Base-by-base conservation (phyloP, 148 eudicot species). In the Cornus florida region DNA sequence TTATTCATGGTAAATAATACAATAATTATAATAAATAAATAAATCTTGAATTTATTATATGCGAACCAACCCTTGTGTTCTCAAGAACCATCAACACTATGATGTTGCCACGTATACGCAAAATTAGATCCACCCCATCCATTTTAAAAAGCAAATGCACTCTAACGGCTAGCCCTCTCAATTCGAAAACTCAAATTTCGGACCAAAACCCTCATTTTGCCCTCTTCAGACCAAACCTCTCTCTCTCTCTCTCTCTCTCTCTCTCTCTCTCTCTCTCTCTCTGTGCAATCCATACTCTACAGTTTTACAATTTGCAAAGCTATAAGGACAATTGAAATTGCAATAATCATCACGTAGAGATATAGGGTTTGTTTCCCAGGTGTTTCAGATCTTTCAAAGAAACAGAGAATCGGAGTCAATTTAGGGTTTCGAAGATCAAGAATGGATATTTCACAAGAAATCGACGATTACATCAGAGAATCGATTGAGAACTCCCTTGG, bases 361-460 rank as follows among this genome's bases (percentile, higher is more conserved):
- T 64, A 22, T 31, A 23, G 24, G 43, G 28, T 77, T 69, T 35
- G 12, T 48, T 53, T n/a, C n/a, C 17, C 66, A 19, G 66, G n/a
- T 23, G 20, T 17, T 74, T 67, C 28, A 32, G 10, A 50, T 17
- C 17, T 17, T 22, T 23, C 11, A 19, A 13, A 23, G 59, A 48
- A 71, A 22, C 73, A 43, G 14, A 46, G 7, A 17, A 53, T 67
- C 78, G 6, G 19, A 16, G n/a, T 28, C 50, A 35, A 11, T 46
- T 41, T 81, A 73, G 83, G 41, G 82, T 72, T 86, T n/a, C 6
- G 11, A 66, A 67, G 68, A 72, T 66, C 83, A 66, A 73, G n/a
- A 78, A 95, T 92, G 97, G 97, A 89, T 73, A 71, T 90, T 64
- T 76, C 91, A 1, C 85, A 87, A 86, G 91, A 92, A 84, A 78